These are phyloP conservation scores for Actinomucor elegans DNA, from an alignment of 371 early-diverging fungal genomes.

Conservation along the genomic window DNA sequence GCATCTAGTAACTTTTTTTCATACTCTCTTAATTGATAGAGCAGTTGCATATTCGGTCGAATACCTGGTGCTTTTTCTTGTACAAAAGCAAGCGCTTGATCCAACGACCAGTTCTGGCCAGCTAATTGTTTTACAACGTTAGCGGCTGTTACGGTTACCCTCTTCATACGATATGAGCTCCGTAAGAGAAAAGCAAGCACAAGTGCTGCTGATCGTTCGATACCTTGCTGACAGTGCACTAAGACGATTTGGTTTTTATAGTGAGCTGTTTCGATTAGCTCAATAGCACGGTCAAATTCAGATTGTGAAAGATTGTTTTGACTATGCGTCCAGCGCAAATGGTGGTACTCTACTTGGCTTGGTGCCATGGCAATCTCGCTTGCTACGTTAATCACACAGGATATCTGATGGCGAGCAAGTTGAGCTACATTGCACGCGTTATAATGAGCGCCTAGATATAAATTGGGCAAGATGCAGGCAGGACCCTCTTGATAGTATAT, in stretches of 20 bases:
- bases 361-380: slow-evolving; percentile 48
- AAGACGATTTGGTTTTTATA: slow-evolving; percentile 10
- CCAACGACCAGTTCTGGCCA: slow-evolving; percentile 16
- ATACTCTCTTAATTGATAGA: slow-evolving; percentile 37
- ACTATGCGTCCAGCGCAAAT: slow-evolving; percentile 33
- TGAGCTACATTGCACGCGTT: slow-evolving; percentile 48
- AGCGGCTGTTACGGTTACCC: neutral
- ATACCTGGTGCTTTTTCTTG: slow-evolving; percentile 28
- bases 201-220: slow-evolving; percentile 36
- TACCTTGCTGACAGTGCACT: slow-evolving; percentile 31
- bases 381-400: slow-evolving; percentile 73
- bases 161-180: slow-evolving; percentile 6
- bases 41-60: slow-evolving; percentile 32
- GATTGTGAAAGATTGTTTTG: slow-evolving; percentile 23
- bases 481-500: slow-evolving; percentile 57
- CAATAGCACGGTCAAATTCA: slow-evolving; percentile 29
- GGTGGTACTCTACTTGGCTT: slow-evolving; percentile 21
- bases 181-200: slow-evolving; percentile 30
- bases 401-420: slow-evolving; percentile 47
- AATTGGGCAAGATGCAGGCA: slow-evolving; percentile 61
- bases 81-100: slow-evolving; percentile 25
- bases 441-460: slow-evolving; percentile 69
- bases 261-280: slow-evolving; percentile 17
- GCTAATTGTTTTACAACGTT: neutral
- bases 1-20: slow-evolving; percentile 11